A percentile compares a stretch with the other conserved stretches of the same genome.
These are phyloP conservation scores for Citrullus colocynthis DNA, from an alignment of 306 rosid genomes.

Conservation along the genomic window DNA sequence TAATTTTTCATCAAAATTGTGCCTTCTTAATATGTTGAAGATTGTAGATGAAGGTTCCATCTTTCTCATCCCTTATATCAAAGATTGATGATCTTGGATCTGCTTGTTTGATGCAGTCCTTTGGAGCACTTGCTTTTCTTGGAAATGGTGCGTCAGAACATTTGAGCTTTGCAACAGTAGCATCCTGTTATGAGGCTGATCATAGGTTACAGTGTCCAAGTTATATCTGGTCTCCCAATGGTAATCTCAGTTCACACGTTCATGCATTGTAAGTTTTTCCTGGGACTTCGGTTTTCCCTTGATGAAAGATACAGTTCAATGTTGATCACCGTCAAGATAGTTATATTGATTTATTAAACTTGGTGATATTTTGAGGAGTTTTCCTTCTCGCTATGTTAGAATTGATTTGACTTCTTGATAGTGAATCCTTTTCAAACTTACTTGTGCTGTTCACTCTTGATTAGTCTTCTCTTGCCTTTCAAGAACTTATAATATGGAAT, in stretches of 20 bases:
- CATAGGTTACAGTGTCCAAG: conserved; percentile 70
- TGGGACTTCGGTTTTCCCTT: neutral
- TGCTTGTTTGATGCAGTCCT: conserved; percentile 39
- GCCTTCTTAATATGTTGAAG: neutral
- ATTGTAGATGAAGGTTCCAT: conserved; percentile 29
- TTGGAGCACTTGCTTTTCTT: conserved; percentile 50
- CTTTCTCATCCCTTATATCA: conserved; percentile 31
- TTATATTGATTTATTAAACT: neutral
- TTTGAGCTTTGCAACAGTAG: conserved; percentile 49
- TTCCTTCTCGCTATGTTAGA: neutral
- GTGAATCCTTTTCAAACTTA: neutral
- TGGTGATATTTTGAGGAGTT: neutral
- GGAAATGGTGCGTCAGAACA: conserved; percentile 66
- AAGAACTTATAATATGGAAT: neutral
- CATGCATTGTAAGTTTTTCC: conserved; percentile 76
- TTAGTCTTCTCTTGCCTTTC: neutral
- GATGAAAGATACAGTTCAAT: neutral
- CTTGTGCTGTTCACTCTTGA: neutral
- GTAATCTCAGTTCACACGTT: conserved; percentile 84
- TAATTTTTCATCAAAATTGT: neutral
- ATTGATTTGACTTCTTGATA: neutral
- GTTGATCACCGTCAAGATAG: neutral
- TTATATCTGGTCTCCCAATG: conserved; percentile 86
- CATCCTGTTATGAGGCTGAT: conserved; percentile 82
- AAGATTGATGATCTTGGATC: conserved; percentile 39